A percentile compares a stretch with the other conserved stretches of the same genome.
Evolutionary conservation across 2,329 filamentous ascomycete genomes (phyloP).

Genomic region (Huntiella bhutanensis): DNA sequence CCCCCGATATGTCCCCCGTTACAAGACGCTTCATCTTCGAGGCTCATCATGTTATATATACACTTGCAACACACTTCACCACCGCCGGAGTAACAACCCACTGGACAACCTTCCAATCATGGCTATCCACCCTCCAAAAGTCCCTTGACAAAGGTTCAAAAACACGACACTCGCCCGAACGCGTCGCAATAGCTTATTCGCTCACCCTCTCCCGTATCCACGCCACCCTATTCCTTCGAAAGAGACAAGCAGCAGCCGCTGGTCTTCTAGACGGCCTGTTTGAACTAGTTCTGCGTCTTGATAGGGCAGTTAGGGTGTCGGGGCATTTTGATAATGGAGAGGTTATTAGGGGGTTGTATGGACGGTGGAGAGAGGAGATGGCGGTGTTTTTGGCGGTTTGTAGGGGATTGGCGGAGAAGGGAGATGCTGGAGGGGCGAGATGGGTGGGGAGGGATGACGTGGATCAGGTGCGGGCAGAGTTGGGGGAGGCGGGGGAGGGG

Average conservation of each 20-base stretch:
- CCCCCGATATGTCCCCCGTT: neutral
- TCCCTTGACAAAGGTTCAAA: constrained; percentile 24
- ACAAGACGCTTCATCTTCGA: constrained; percentile 47
- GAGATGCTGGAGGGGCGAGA: constrained; percentile 18
- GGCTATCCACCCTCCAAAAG: constrained; percentile 43
- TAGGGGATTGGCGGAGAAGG: constrained; percentile 46
- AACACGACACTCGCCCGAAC: constrained; percentile 39
- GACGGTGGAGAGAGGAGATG: constrained; percentile 49
- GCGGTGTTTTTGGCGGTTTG: constrained; percentile 58
- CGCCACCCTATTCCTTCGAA: constrained; percentile 52
- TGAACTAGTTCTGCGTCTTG: constrained; percentile 49
- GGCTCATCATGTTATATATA: constrained; percentile 59
- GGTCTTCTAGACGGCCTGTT: constrained; percentile 63
- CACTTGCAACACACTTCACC: constrained; percentile 59
- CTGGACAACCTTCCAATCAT: constrained; percentile 52
- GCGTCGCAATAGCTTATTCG: constrained; percentile 52
- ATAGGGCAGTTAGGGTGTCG: constrained; percentile 28
- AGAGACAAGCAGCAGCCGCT: constrained; percentile 54
- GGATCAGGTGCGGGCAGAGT: constrained; percentile 19
- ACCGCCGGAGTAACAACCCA: constrained; percentile 54
- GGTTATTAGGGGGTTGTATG: constrained; percentile 33
- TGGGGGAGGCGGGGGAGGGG: constrained; percentile 24
- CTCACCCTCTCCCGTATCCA: constrained; percentile 57
- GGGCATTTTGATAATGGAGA: constrained; percentile 17
- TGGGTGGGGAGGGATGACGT: constrained; percentile 17